Evolutionary conservation across 2,329 filamentous ascomycete genomes (phyloP).

Genomic region (Nemania sp.): DNA sequence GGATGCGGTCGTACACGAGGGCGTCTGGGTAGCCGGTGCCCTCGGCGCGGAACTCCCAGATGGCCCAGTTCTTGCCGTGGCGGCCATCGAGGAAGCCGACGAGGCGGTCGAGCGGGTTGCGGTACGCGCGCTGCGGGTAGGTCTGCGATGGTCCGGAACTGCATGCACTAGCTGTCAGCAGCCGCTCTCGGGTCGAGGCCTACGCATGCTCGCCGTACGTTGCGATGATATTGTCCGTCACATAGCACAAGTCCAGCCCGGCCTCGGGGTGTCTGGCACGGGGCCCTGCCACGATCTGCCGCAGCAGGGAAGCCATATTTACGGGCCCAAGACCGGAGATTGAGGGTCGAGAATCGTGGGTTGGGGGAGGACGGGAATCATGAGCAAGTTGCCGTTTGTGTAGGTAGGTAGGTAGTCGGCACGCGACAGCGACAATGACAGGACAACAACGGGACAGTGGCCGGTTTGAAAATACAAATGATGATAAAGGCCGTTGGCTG

Average conservation of each 20-base stretch:
- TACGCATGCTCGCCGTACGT: too few species aligned
- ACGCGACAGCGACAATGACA: neutral
- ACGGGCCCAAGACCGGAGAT: neutral
- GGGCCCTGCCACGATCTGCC: conserved; percentile 89
- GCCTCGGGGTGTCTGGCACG: conserved; percentile 83
- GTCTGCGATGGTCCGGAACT: conserved; percentile 89
- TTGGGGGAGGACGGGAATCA: neutral
- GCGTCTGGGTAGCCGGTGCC: conserved; percentile 93
- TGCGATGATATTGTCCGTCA: conserved; percentile 76
- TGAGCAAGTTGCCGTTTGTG: too few species aligned
- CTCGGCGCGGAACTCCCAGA: conserved; percentile 98
- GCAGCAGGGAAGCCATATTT: conserved; percentile 73
- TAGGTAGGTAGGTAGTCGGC: neutral
- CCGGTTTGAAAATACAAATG: too few species aligned
- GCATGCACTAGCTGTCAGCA: conserved; percentile 21
- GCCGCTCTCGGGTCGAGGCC: too few species aligned
- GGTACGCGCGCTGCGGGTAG: conserved; percentile 89
- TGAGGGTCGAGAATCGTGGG: neutral
- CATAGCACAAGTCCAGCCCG: conserved; percentile 92
- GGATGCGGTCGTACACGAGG: conserved; percentile 81
- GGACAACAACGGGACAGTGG: too few species aligned
- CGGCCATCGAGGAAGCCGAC: conserved; percentile 86
- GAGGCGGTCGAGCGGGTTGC: conserved; percentile 86
- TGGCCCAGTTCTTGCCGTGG: conserved; percentile 83
- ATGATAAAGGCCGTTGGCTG: too few species aligned